phyloP scores from a whole-genome alignment of 441 rosid genomes.

The Monsonia emarginata region DNA sequence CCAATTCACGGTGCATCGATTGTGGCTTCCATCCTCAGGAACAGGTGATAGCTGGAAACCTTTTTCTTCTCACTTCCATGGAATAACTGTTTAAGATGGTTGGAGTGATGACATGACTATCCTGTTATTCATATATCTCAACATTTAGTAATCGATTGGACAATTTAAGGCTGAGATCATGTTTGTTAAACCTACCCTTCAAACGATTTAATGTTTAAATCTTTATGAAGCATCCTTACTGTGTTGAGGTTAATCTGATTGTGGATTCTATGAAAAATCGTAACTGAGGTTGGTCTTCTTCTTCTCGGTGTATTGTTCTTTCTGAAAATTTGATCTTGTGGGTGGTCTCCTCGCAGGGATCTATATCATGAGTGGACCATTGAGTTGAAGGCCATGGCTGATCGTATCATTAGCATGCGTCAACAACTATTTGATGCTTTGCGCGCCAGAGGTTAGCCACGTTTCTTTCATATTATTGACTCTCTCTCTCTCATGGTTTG shows the following conservation, averaged over 20 bases:
- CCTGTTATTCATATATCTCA: too few species aligned
- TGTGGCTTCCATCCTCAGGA: constrained; percentile 56
- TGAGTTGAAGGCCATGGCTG: constrained; percentile 92
- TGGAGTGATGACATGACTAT: too few species aligned
- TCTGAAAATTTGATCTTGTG: neutral
- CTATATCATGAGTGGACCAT: constrained; percentile 74
- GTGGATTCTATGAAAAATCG: neutral
- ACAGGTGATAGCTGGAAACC: constrained; percentile 33
- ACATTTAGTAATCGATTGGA: too few species aligned
- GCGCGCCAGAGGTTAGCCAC: constrained; percentile 40
- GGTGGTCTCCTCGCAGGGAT: constrained; percentile 27
- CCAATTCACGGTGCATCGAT: constrained; percentile 92
- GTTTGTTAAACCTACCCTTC: too few species aligned
- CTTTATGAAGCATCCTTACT: too few species aligned
- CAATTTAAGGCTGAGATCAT: too few species aligned
- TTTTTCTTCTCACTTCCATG: neutral
- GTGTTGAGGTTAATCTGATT: too few species aligned
- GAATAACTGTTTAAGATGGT: neutral
- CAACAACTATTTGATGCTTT: constrained; percentile 64
- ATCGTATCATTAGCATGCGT: constrained; percentile 80
- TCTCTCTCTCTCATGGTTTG: neutral
- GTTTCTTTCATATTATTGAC: neutral
- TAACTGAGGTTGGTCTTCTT: neutral
- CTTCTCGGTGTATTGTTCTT: neutral
- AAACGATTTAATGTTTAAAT: too few species aligned